A percentile compares a stretch with the other conserved stretches of the same genome.
Evolutionary conservation across 257 asterid genomes (phyloP).

Genomic region (Petrea volubilis): DNA sequence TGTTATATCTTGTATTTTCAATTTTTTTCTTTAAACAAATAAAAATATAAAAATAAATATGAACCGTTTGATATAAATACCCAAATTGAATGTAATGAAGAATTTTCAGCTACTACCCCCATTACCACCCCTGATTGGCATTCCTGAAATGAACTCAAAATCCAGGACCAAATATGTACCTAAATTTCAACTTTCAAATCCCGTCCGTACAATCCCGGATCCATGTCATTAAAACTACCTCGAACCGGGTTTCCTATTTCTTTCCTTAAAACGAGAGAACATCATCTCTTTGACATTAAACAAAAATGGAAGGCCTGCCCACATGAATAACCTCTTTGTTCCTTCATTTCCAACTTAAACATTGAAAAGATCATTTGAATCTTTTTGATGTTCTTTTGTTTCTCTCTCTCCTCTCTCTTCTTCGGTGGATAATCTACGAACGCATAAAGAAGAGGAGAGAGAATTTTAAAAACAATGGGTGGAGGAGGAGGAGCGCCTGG

Average conservation of each 20-base stretch:
- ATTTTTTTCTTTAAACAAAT: no score
- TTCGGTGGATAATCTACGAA: not conserved
- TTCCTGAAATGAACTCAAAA: not conserved
- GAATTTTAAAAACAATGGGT: conserved; percentile 30
- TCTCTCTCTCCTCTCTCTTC: conserved; percentile 14
- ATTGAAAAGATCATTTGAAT: not conserved
- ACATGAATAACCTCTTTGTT: not conserved
- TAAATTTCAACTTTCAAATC: not conserved
- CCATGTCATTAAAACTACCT: conserved; percentile 28
- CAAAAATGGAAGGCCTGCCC: not conserved
- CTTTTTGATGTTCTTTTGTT: not conserved
- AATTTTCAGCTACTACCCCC: no score
- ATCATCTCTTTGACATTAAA: not conserved
- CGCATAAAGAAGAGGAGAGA: not conserved
- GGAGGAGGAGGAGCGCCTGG: conserved; percentile 17
- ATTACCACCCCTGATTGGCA: conserved; percentile 9
- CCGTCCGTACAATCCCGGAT: conserved; percentile 41
- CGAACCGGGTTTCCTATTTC: conserved; percentile 19
- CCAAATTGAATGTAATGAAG: no score
- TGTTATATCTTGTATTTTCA: no score
- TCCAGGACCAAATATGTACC: not conserved
- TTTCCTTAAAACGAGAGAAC: not conserved
- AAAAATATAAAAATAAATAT: no score
- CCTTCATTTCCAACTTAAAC: conserved; percentile 5
- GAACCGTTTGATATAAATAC: no score